Evolutionary conservation across 495 filamentous ascomycete species (phyloP), one percentile per base, ranked within the genome.

Genomic region (Lophiostoma macrostomum): DNA sequence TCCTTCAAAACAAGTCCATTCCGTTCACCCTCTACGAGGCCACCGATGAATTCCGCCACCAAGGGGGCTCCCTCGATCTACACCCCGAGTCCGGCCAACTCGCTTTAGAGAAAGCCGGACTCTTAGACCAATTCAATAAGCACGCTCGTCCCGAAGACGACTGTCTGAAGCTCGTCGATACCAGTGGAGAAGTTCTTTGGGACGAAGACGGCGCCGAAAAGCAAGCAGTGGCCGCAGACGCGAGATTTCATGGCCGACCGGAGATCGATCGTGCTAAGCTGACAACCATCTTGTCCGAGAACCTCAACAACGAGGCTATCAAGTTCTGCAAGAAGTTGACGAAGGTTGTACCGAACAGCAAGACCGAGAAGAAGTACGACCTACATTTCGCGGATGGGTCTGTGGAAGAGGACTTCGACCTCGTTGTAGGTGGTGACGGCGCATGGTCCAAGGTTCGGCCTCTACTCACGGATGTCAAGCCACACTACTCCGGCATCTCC

Each of bases 391-490:
- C 52, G 5, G 52, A 56, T 20, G 35, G 35, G 14, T 40, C 22
- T 14, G 6, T 10, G 1, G 52, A 40, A 19, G 32, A 23, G 16
- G 40, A 40, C 42, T 55, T 58, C 36, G 61, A 64, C 29, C 43
- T 64, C 22, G 48, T 62, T 23, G 38, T 64, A 11, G 61, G 61
- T 36, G 61, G 60, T 20, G 61, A 64, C 44, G 61, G 61, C 5
- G 53, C 61, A 4, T 64, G 58, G 58, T 58, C 52, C 36, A 49
- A 29, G n/a, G 51, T 62, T 11, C 61, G 61, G 18, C 14, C 22
- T 1, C 31, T 64, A 10, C 38, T 64, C 2, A 40, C 61, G 7
- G 42, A 39, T 30, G 35, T 41, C 1, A 50, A 50, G 24, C 61
- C 61, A 24, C 30, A 28, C 4, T 64, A 64, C 51, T 39, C 34